Evolutionary conservation across 1,139 yeast genomes (phyloP), one percentile per base, ranked within the genome.

Genomic region (Suhomyces choctaworum): DNA sequence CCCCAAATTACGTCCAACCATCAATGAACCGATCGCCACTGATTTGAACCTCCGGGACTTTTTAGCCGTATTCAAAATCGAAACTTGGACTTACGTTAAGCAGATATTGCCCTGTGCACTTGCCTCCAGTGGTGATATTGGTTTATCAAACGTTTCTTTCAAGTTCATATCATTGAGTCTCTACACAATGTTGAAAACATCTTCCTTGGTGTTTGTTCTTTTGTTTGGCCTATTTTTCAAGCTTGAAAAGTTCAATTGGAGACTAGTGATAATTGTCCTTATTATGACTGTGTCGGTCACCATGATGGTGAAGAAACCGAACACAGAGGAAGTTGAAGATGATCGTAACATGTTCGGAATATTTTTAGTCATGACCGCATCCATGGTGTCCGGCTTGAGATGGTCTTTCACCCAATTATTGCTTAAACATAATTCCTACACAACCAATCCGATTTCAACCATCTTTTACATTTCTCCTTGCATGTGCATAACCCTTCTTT

Each of bases 371-470:
- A 60, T 92, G 20, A 60, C 78, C 2, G 92, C 96, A 4, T 79
- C 95, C 4, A 73, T 84, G 56, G 74, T 88, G 62, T 83, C 95
- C 15, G 98, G 98, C 1, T 65, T 92, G 35, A 73, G 98, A 47
- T 92, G 98, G 98, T 90, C 96, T 1, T 76, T 89, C 47, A 89
- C 97, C 3, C 97, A 92, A 56, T 59, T 92, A 19, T 70, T 90
- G 12, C 65, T 92, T 39, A 80, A 79, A 47, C 73, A 70, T 37
- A 79, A 80, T 49, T 69, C 69, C 17, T 68, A 74, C 46, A 80
- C 82, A 15, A 62, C 69, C 24, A 88, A 89, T 52, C 95, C 97
- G 3, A 77, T 92, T 19, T 70, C 82, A 29, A 88, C 97, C 4
- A 88, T 92, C 31, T 73, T 85, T 51, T 86, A 85, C 51, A 63